phyloP scores from a whole-genome alignment of 345 rosid genomes.

The Sonneratia caseolaris region DNA sequence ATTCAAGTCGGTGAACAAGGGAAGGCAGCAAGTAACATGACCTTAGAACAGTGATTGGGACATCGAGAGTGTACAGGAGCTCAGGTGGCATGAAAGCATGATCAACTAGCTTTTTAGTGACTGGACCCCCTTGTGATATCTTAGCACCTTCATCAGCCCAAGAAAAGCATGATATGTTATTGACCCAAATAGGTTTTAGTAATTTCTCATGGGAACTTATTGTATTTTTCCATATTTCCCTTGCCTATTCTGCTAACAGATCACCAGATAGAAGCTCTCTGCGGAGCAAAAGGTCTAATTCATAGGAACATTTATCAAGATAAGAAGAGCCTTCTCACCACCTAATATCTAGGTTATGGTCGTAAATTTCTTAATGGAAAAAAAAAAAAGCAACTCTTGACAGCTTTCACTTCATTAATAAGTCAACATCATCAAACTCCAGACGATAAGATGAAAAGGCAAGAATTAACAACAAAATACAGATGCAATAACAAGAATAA shows the following conservation, averaged over 20 bases:
- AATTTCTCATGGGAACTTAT: background rate
- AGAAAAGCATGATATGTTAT: background rate
- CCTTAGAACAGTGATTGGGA: constrained; percentile 34
- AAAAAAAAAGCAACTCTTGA: too few relatives aligned
- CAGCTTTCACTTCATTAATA: too few relatives aligned
- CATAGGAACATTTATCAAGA: background rate
- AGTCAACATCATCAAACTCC: background rate
- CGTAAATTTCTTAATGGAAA: too few relatives aligned
- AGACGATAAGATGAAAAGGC: background rate
- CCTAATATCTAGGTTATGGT: too few relatives aligned
- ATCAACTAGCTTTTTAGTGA: constrained; percentile 31
- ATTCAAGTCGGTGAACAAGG: constrained; percentile 68
- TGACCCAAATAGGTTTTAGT: background rate
- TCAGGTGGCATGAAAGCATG: constrained; percentile 76
- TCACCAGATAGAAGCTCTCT: background rate
- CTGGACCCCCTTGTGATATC: constrained; percentile 21
- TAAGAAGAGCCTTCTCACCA: background rate
- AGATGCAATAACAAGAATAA: too few relatives aligned
- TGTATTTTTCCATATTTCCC: background rate
- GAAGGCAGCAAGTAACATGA: constrained; percentile 78
- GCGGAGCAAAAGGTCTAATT: background rate
- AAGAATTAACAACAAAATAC: background rate
- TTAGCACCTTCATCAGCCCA: constrained; percentile 14
- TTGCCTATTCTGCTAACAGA: background rate
- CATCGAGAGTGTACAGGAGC: constrained; percentile 49